Base-by-base conservation (phyloP, 2,329 filamentous ascomycete species). In the Biscogniauxia sp. region DNA sequence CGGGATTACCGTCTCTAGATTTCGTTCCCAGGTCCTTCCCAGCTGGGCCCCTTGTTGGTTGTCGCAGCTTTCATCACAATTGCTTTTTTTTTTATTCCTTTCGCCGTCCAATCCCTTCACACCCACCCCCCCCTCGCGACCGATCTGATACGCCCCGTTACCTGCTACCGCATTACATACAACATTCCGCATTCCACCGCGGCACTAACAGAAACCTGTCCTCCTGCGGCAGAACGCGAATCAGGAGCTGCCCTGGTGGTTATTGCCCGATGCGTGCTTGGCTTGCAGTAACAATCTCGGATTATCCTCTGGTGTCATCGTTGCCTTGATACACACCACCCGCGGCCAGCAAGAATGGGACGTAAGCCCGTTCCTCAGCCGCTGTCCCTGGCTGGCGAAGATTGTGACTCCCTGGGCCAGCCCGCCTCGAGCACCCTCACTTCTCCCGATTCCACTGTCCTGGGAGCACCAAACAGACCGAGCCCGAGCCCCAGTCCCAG, bases 361-460 rank as follows among this genome's bases (percentile, higher is more conserved):
- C 84, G 83, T 74, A 86, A 84, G 76, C 76, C 80, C 71, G 82
- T 79, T 75, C 84, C 83, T 67, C 80, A 85, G 78, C 83, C 84
- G 75, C 79, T 86, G 76, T 75, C 79, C 72, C 78, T 86, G 75
- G 76, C 78, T 69, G 78, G 78, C 67, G 77, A 78, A 66, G 70
- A 74, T 61, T 71, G 68, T 70, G 72, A 76, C 62, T 68, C 71
- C 58, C 71, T 71, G 61, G 68, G 71, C 63, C 66, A 69, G 61
- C 73, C 71, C 58, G 70, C 63, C 53, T 54, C 75, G 57, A 66
- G 59, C 56, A 64, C 67, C 52, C 61, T 65, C 58, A 57, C 56
- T 56, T 67, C 63, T 55, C 60, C 67, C 60, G 68, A 69, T 56
- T 59, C 67, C 60, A 67, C 53, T 54, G 53, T 60, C 58, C 55